phyloP scores from a whole-genome alignment of 352 stramenopile species.

The Phytophthora quininea region DNA sequence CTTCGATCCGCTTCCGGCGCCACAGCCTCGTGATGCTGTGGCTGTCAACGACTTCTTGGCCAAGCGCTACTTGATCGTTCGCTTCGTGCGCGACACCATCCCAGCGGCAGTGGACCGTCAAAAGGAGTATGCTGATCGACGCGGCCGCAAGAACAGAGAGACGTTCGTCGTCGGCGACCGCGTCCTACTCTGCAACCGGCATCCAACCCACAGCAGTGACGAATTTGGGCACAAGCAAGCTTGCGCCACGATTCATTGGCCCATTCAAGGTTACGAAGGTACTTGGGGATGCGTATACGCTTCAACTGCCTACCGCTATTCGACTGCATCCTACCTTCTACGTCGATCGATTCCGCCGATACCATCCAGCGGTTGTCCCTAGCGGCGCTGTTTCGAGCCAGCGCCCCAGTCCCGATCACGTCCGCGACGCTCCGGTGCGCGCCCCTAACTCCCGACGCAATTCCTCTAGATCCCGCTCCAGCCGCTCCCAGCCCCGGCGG shows the following conservation, averaged over 20 bases:
- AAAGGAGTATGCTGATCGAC: constrained; percentile 18
- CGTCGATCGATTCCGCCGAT: constrained; percentile 28
- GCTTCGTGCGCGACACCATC: constrained; percentile 7
- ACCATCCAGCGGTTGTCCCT: constrained; percentile 8
- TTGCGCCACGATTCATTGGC: constrained; percentile 18
- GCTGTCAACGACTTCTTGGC: background rate
- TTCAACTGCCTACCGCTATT: constrained; percentile 10
- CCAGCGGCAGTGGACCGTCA: constrained; percentile 8
- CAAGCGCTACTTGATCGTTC: background rate
- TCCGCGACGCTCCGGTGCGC: background rate
- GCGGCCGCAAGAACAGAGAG: constrained; percentile 9
- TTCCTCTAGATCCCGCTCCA: background rate
- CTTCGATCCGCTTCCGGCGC: background rate
- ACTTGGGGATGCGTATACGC: constrained; percentile 10
- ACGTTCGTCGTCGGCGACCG: constrained; percentile 14
- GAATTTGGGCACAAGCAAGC: constrained; percentile 10
- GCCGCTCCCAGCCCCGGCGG: no score
- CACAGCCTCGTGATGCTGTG: background rate
- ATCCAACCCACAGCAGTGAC: constrained; percentile 4
- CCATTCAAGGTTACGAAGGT: constrained; percentile 11
- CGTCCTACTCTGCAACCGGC: constrained; percentile 17
- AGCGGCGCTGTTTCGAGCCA: background rate
- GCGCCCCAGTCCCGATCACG: background rate
- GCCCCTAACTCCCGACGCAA: background rate
- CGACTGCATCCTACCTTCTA: constrained; percentile 36